Evolutionary conservation across 2,329 filamentous ascomycete genomes (phyloP).

Genomic region (Myriosclerotinia scirpicola): DNA sequence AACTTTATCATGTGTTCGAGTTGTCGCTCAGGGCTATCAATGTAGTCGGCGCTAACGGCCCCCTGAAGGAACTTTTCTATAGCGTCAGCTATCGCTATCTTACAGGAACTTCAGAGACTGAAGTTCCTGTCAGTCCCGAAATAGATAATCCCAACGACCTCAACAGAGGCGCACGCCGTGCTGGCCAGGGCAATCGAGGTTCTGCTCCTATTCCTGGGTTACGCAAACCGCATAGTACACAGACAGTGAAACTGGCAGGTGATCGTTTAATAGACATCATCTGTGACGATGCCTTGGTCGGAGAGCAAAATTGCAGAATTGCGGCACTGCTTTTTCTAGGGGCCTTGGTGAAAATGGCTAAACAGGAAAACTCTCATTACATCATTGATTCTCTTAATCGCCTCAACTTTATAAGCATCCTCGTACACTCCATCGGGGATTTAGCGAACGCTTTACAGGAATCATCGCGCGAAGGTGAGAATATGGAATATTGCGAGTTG

Average conservation of each 20-base stretch:
- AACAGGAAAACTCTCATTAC: slow-evolving; percentile 67
- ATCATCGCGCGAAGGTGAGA: slow-evolving; percentile 56
- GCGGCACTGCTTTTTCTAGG: slow-evolving; percentile 84
- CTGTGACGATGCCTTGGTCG: slow-evolving; percentile 89
- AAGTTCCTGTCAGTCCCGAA: slow-evolving; percentile 46
- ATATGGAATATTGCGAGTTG: background rate
- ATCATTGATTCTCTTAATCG: slow-evolving; percentile 78
- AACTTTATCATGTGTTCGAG: slow-evolving; percentile 88
- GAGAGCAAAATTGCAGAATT: slow-evolving; percentile 77
- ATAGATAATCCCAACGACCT: background rate
- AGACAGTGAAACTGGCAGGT: slow-evolving; percentile 76
- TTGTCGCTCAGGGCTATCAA: slow-evolving; percentile 78
- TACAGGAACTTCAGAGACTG: slow-evolving; percentile 59
- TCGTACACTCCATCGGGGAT: slow-evolving; percentile 82
- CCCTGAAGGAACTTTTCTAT: slow-evolving; percentile 82
- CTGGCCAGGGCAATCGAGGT: background rate
- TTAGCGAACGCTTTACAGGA: slow-evolving; percentile 72
- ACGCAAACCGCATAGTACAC: slow-evolving; percentile 53
- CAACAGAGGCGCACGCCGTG: background rate
- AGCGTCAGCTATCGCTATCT: slow-evolving; percentile 88
- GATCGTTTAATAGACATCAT: slow-evolving; percentile 80
- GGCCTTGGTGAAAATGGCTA: slow-evolving; percentile 71
- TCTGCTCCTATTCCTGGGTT: slow-evolving; percentile 45
- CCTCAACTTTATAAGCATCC: slow-evolving; percentile 86
- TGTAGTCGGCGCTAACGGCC: slow-evolving; percentile 67